A percentile compares a stretch with the other conserved stretches of the same genome.
Evolutionary conservation across 345 rosid species (phyloP).

Genomic region (Hypericum perforatum): DNA sequence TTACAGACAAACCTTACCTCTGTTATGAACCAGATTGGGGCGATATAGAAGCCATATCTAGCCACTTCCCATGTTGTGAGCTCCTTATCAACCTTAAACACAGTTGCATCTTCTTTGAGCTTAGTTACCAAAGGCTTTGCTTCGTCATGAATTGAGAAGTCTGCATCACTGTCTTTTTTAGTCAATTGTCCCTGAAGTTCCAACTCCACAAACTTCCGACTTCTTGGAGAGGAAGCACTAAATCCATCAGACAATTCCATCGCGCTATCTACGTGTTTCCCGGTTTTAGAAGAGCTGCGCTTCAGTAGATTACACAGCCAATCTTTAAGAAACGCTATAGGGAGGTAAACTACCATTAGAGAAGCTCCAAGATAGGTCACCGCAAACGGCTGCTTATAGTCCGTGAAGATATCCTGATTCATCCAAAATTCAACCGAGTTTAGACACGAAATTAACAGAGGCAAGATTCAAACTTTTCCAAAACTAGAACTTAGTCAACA

Average conservation of each 20-base stretch:
- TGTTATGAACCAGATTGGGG: constrained; percentile 98
- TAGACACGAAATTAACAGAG: no score
- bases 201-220: constrained; percentile 53
- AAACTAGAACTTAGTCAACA: no score
- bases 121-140: constrained; percentile 52
- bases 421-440: no score
- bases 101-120: constrained; percentile 43
- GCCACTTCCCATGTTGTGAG: constrained; percentile 66
- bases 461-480: no score
- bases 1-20: constrained; percentile 43
- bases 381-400: constrained; percentile 96
- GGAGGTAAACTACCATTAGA: constrained; percentile 86
- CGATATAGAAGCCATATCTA: constrained; percentile 68
- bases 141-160: constrained; percentile 48
- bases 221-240: constrained; percentile 36
- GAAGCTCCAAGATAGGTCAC: constrained; percentile 99
- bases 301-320: constrained; percentile 53
- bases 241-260: constrained; percentile 42
- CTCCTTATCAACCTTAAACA: constrained; percentile 38
- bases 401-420: constrained; percentile 75
- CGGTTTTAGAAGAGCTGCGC: constrained; percentile 37
- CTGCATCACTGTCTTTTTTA: constrained; percentile 69
- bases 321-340: constrained; percentile 80
- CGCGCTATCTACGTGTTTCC: constrained; percentile 30
- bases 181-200: constrained; percentile 59